Evolutionary conservation across 805 yeast species (phyloP).

Genomic region (Myxozyma nipponensis): DNA sequence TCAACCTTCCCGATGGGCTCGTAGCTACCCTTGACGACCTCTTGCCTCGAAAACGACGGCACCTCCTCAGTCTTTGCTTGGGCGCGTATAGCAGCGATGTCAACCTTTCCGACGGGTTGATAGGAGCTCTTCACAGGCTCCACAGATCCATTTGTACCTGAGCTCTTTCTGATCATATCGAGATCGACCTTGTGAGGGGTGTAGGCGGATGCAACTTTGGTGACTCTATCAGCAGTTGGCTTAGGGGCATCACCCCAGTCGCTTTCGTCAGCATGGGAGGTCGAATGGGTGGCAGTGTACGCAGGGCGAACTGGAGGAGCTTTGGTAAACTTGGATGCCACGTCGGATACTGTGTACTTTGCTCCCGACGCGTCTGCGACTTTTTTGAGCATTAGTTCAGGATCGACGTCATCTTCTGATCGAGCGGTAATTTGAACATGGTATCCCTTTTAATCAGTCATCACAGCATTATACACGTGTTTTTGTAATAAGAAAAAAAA

Average conservation of each 20-base stretch:
- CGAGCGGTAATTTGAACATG: constrained; percentile 98
- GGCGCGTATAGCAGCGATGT: constrained; percentile 45
- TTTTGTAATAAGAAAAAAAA: too few species aligned
- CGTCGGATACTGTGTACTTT: constrained; percentile 59
- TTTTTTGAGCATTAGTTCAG: constrained; percentile 65
- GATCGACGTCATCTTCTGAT: constrained; percentile 83
- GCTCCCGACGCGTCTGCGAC: constrained; percentile 95
- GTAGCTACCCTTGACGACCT: constrained; percentile 46
- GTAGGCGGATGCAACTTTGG: constrained; percentile 48
- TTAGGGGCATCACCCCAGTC: constrained; percentile 63
- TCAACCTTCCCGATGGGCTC: constrained; percentile 64
- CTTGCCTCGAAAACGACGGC: constrained; percentile 19
- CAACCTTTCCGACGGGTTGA: constrained; percentile 62
- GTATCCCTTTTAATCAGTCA: too few species aligned
- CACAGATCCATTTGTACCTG: constrained; percentile 13
- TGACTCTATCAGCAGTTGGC: constrained; percentile 32
- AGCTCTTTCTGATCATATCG: constrained; percentile 34
- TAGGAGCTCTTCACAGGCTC: constrained; percentile 46
- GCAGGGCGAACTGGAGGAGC: constrained; percentile 37
- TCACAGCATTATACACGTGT: too few species aligned
- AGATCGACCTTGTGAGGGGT: constrained; percentile 39
- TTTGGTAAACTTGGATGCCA: constrained; percentile 21
- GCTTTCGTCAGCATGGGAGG: constrained; percentile 43
- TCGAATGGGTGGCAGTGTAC: constrained; percentile 33
- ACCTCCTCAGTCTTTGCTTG: constrained; percentile 26